phyloP scores from a whole-genome alignment of 2,329 filamentous ascomycete genomes.

The Hortaea werneckii region DNA sequence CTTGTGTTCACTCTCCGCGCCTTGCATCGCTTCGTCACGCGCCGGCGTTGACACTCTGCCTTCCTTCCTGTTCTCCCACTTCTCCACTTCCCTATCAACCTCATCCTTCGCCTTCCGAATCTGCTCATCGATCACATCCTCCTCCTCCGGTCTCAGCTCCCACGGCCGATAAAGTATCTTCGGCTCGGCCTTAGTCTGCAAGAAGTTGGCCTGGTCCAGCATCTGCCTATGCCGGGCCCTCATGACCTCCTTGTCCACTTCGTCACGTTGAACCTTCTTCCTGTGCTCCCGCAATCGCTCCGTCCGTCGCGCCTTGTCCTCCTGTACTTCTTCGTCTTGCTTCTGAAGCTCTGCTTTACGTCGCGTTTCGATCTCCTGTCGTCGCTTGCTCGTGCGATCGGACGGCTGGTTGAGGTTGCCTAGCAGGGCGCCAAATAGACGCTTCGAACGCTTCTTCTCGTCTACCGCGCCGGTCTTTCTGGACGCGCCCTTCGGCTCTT shows the following conservation, averaged over 20 bases:
- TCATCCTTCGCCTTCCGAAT: neutral
- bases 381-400: constrained; percentile 53
- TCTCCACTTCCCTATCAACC: neutral
- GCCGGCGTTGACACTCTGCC: no score
- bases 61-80: neutral
- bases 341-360: constrained; percentile 55
- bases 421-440: constrained; percentile 61
- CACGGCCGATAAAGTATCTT: neutral
- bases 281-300: constrained; percentile 43
- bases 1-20: no score
- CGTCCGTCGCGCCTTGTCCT: constrained; percentile 54
- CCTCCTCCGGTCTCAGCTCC: neutral
- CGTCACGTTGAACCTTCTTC: constrained; percentile 59
- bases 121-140: neutral
- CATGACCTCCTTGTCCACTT: constrained; percentile 68
- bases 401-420: constrained; percentile 29
- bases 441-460: constrained; percentile 74
- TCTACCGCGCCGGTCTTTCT: constrained; percentile 35
- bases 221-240: constrained; percentile 60
- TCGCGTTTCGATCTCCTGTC: constrained; percentile 78
- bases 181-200: constrained; percentile 63
- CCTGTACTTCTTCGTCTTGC: constrained; percentile 62
- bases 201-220: constrained; percentile 59
- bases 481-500: constrained; percentile 3
- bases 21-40: no score